A percentile compares a stretch with the other conserved stretches of the same genome.
Conservation (phyloP, 768 basidiomycete species). For the Pilatotrama ljubarskyi region DNA sequence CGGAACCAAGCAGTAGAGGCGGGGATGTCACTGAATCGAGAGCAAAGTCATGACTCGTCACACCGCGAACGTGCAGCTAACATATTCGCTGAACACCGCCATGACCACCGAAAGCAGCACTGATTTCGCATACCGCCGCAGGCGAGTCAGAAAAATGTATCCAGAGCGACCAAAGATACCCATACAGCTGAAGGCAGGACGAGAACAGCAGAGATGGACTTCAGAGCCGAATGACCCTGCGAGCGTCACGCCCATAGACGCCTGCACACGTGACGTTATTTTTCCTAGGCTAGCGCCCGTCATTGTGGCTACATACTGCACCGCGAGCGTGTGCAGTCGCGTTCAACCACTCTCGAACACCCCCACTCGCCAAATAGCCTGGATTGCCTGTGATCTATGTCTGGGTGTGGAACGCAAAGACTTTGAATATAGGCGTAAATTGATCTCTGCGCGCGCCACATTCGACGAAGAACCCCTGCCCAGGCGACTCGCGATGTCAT, state of each 20-base stretch:
- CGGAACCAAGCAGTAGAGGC: neutral
- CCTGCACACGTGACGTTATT: conserved; percentile 9
- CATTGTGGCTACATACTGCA: neutral
- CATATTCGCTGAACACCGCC: neutral
- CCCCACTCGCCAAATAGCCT: neutral
- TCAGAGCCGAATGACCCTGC: neutral
- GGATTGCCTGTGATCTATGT: conserved; percentile 1
- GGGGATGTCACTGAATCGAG: conserved; percentile 14
- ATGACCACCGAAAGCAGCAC: neutral
- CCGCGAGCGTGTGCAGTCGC: neutral
- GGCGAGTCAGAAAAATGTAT: neutral
- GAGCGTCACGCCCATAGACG: conserved; percentile 7
- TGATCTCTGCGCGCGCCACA: neutral
- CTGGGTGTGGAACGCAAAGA: neutral
- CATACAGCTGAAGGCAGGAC: neutral
- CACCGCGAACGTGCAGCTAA: neutral
- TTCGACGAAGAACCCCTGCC: neutral
- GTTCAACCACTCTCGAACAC: neutral
- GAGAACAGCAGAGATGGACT: neutral
- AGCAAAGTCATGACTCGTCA: conserved; percentile 19
- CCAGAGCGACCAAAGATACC: too few species aligned
- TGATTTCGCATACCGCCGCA: neutral
- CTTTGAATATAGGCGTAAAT: neutral
- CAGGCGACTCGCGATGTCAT: conserved; percentile 11
- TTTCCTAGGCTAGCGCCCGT: neutral